A percentile compares a stretch with the other conserved stretches of the same genome.
Evolutionary conservation across 2,329 filamentous ascomycete species (phyloP).

Genomic region (Penicillium sp.): DNA sequence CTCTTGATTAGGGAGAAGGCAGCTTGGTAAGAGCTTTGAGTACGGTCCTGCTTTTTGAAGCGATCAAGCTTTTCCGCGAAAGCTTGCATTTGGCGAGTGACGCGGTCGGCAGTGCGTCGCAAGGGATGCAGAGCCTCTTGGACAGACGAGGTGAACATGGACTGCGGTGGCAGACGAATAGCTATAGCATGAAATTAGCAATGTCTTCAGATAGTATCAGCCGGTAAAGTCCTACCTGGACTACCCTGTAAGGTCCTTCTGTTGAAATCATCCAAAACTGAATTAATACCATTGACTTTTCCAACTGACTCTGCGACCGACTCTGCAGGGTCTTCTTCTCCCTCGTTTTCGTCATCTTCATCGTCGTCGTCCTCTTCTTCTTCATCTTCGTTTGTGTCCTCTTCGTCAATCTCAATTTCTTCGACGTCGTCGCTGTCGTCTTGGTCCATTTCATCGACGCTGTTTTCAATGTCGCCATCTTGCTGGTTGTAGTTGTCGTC

Average conservation of each 20-base stretch:
- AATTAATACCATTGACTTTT: constrained; percentile 26
- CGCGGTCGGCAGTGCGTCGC: constrained; percentile 62
- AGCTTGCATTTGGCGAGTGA: constrained; percentile 77
- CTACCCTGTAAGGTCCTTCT: constrained; percentile 7
- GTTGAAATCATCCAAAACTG: constrained; percentile 14
- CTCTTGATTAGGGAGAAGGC: constrained; percentile 65
- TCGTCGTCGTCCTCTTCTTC: constrained; percentile 26
- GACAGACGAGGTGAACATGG: constrained; percentile 44
- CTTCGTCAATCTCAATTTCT: constrained; percentile 26
- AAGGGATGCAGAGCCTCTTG: constrained; percentile 56
- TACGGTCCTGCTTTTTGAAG: constrained; percentile 57
- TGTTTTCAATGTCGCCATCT: constrained; percentile 22
- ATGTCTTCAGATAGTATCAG: not conserved
- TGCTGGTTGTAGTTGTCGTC: constrained; percentile 24
- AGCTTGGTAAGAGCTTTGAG: constrained; percentile 51
- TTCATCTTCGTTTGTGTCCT: constrained; percentile 9
- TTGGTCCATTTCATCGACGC: constrained; percentile 9
- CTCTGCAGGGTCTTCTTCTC: constrained; percentile 23
- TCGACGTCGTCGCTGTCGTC: constrained; percentile 37
- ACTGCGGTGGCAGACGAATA: constrained; percentile 19
- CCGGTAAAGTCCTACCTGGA: constrained; percentile 6
- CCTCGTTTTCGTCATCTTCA: constrained; percentile 22
- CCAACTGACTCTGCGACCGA: constrained; percentile 25
- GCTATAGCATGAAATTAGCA: constrained; percentile 2
- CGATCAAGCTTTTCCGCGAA: constrained; percentile 81